Base-by-base conservation (phyloP, 352 stramenopile genomes). In the Globisporangium barbulae region DNA sequence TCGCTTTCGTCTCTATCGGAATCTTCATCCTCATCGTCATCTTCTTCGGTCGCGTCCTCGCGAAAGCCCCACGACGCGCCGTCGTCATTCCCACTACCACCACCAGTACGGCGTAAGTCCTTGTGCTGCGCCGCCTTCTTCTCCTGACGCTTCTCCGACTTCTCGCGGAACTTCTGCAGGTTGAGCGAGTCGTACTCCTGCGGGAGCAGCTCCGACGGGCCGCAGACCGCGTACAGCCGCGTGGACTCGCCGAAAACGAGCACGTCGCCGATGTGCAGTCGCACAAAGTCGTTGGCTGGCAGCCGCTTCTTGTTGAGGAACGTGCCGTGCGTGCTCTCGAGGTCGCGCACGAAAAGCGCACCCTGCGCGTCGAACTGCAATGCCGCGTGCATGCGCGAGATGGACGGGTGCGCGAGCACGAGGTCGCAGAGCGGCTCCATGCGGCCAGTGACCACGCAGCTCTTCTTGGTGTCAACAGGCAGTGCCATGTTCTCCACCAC, bases 171-270 rank as follows among this genome's bases (percentile, higher is more conserved):
- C 10, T 63, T 70, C 9, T 63, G 66, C 45, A 87, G 59, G 49
- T 83, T 86, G 0, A 61, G 53, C n/a, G 79, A 86, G 62, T 94
- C 81, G 63, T 93, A 89, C 67, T 97, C 88, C 21, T 78, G 74
- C 6, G 83, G 86, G 19, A 83, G 61, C 17, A 93, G 64, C 47
- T 94, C 84, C 19, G 66, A 62, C 0, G 90, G 87, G 0, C 90
- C 90, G 49, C 78, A 83, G 12, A 97, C 57, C 0, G 76, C 81
- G 63, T 97, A 96, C 49, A 94, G 73, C 28, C 90, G 70, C 60
- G 88, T 93, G 3, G 86, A 96, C 57, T 94, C 87, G n/a, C 86
- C 90, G 72, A 97, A 97, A 19, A 76, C 82, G 15, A 97, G 19
- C 44, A 97, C 67, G 71, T 97, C 90, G 33, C 90, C 90, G 45